Percentiles rank a stretch among this genome's conserved stretches.
These are phyloP conservation scores for Chimonanthus salicifolius DNA, from an alignment of 164 flowering plant genomes.

Conservation along the genomic window DNA sequence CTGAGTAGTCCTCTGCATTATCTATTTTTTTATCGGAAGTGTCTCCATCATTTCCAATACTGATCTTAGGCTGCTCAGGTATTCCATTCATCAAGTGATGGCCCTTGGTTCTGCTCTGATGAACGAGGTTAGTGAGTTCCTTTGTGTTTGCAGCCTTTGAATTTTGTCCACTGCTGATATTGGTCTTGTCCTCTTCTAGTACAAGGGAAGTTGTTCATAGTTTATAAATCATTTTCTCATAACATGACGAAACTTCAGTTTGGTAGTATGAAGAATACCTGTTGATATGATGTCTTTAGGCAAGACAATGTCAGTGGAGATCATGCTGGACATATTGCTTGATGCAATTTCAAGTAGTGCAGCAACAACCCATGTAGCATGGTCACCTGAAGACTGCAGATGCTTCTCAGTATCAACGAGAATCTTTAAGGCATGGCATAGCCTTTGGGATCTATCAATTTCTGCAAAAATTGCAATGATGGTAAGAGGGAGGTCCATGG, in stretches of 20 bases:
- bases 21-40: slow-evolving; percentile 1
- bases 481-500: slow-evolving; percentile 3
- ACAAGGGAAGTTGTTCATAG: slow-evolving; percentile 1
- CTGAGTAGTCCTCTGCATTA: slow-evolving; percentile 8
- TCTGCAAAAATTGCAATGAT: slow-evolving; percentile 16
- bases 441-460: slow-evolving; percentile 17
- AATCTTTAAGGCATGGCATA: slow-evolving; percentile 28
- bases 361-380: slow-evolving; percentile 22
- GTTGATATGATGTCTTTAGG: slow-evolving; percentile 17
- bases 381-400: slow-evolving; percentile 20
- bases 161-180: slow-evolving; percentile 1
- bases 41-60: slow-evolving; percentile 4
- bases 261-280: slow-evolving; percentile 8
- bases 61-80: slow-evolving; percentile 10
- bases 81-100: slow-evolving; percentile 4
- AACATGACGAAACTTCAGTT: neutral
- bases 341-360: slow-evolving; percentile 30
- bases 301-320: slow-evolving; percentile 14
- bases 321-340: slow-evolving; percentile 6
- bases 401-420: slow-evolving; percentile 33
- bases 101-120: slow-evolving; percentile 8
- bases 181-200: slow-evolving; percentile 13
- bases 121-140: slow-evolving; percentile 2
- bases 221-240: neutral
- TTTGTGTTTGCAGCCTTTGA: neutral